Evolutionary conservation across 768 basidiomycete genomes (phyloP).

Genomic region (Mycena amicta): DNA sequence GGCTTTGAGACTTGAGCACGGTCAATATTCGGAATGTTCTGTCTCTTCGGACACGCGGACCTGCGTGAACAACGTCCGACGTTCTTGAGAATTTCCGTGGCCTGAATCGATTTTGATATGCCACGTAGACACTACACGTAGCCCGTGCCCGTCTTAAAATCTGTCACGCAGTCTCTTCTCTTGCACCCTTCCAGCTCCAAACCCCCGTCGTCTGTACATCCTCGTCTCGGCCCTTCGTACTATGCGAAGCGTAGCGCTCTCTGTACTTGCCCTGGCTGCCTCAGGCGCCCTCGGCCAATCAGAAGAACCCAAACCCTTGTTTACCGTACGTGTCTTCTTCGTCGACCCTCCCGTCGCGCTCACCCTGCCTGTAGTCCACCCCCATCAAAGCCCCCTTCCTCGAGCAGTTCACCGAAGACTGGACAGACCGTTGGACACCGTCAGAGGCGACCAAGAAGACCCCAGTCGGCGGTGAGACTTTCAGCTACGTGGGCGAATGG

Average conservation of each 20-base stretch:
- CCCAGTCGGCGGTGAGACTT: conserved; percentile 91
- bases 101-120: too few species aligned
- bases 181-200: conserved; percentile 31
- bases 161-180: conserved; percentile 16
- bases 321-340: conserved; percentile 54
- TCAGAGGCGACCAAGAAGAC: conserved; percentile 99
- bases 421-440: conserved; percentile 91
- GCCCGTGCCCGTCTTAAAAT: too few species aligned
- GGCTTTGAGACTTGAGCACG: too few species aligned
- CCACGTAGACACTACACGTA: too few species aligned
- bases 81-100: too few species aligned
- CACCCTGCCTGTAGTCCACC: conserved; percentile 56
- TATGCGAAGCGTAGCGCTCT: conserved; percentile 90
- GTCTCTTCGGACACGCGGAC: too few species aligned
- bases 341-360: conserved; percentile 19
- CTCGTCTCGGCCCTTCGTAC: conserved; percentile 65
- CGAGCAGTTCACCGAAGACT: conserved; percentile 94
- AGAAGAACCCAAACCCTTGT: conserved; percentile 65
- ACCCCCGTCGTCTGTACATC: conserved; percentile 38
- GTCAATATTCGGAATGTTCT: too few species aligned
- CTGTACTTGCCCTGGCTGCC: conserved; percentile 70
- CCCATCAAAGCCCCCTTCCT: conserved; percentile 85
- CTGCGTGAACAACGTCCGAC: too few species aligned
- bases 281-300: conserved; percentile 61
- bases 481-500: conserved; percentile 98